phyloP scores from a whole-genome alignment of 352 stramenopile genomes.

The Globisporangium cystogenes region DNA sequence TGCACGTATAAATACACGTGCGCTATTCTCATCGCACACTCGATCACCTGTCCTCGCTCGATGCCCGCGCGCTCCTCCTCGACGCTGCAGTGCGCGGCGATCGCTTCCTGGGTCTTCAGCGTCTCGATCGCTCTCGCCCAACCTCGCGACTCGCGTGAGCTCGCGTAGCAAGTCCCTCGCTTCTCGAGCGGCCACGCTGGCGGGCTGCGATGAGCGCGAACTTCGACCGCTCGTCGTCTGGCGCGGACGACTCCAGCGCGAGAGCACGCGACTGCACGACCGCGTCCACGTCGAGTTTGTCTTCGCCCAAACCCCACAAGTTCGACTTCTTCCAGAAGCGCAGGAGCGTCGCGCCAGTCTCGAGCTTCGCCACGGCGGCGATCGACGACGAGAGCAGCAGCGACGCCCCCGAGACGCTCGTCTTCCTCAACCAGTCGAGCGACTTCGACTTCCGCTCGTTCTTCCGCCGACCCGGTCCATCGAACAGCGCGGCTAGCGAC shows the following conservation, averaged over 20 bases:
- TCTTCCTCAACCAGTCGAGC: slow-evolving; percentile 26
- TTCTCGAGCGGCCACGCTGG: not conserved
- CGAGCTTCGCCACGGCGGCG: slow-evolving; percentile 3
- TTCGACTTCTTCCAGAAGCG: slow-evolving; percentile 15
- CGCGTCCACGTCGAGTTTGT: not conserved
- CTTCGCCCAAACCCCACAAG: slow-evolving; percentile 1
- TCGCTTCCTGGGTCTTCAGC: no score
- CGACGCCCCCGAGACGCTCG: slow-evolving; percentile 8
- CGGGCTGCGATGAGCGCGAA: not conserved
- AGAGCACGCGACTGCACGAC: not conserved
- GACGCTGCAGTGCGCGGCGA: no score
- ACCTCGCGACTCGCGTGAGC: not conserved
- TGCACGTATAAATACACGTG: no score
- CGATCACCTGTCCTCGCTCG: no score
- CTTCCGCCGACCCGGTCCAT: slow-evolving; percentile 17
- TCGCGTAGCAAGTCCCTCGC: not conserved
- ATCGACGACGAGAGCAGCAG: slow-evolving; percentile 5
- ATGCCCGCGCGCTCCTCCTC: no score
- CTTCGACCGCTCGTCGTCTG: not conserved
- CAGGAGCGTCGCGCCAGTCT: slow-evolving; percentile 13
- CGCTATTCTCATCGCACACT: no score
- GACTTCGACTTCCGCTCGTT: slow-evolving; percentile 25
- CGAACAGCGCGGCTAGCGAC: not conserved
- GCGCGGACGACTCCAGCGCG: not conserved
- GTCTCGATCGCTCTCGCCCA: no score